Evolutionary conservation across 2,329 filamentous ascomycete species (phyloP), one percentile per base, ranked within the genome.

Genomic region (Bipolaris sorokiniana): DNA sequence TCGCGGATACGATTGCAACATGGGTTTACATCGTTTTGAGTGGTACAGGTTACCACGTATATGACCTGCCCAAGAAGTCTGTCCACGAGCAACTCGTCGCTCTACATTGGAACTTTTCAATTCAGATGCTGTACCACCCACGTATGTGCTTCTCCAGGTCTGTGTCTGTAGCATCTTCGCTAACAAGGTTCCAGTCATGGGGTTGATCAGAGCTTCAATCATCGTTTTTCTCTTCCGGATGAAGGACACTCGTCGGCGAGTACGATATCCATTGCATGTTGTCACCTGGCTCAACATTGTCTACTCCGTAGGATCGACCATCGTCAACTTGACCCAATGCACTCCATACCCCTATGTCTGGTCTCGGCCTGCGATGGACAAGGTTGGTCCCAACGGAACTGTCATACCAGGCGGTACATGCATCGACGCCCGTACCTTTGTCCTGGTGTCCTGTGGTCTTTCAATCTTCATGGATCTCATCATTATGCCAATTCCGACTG

Each of bases 401-500:
- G 45, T 66, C 33, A 53, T 71, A 40, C 64, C 53, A n/a, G 66
- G 63, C 7, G 73, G 74, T 3, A 71, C 61, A 26, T 77, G 76
- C 49, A 69, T 77, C 53, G 62, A 77, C 26, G 63, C 68, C 13
- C 65, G 72, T 4, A 66, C 62, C 1, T 77, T 77, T 56, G 69
- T 74, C 16, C 62, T 77, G 10, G 58, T 66, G 1, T 74, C 69
- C 22, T 75, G 73, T 51, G 67, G 62, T 7, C 50, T 77, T 2
- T 72, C 70, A 47, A 75, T 77, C 48, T 67, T 77, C 36, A 76
- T 76, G 54, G 73, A 76, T 47, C 68, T 81, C 20, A 66, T 80
- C 18, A 71, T 75, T 36, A 73, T 81, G 9, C 68, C 73, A 2
- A 76, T 77, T 26, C 79, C 79, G 2, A 72, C 78, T 33, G 72